Percentiles rank a stretch among this genome's conserved stretches.
These are phyloP conservation scores for Solanum ahanhuiri DNA, from an alignment of 257 asterid species.

Conservation along the genomic window DNA sequence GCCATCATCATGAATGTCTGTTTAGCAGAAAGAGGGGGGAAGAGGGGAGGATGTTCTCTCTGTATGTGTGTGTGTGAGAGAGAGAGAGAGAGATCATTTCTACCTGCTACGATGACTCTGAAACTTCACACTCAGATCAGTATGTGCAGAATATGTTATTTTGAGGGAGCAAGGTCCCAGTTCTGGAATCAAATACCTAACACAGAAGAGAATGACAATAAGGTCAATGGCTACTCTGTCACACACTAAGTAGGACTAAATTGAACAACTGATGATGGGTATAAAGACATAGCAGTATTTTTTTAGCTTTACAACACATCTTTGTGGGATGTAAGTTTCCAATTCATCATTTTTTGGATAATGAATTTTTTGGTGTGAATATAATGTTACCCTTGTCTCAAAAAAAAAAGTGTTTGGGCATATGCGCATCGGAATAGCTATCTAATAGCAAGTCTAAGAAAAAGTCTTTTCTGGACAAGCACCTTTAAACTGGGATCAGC, in stretches of 20 bases:
- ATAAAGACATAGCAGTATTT: neutral
- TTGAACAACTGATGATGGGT: neutral
- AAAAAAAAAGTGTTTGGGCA: neutral
- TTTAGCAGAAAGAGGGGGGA: neutral
- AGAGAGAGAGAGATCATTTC: neutral
- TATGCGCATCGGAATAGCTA: neutral
- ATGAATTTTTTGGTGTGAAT: neutral
- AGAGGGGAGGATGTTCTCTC: neutral
- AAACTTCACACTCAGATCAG: constrained; percentile 88
- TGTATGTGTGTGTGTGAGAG: no score
- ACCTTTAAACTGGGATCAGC: neutral
- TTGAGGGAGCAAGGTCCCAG: constrained; percentile 86
- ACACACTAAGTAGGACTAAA: neutral
- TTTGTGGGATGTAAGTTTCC: neutral
- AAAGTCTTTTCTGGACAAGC: neutral
- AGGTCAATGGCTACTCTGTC: neutral
- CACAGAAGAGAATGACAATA: neutral
- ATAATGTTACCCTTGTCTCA: neutral
- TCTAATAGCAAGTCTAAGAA: neutral
- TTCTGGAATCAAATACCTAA: constrained; percentile 84
- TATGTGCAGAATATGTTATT: constrained; percentile 91
- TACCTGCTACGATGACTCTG: constrained; percentile 90
- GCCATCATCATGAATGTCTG: neutral
- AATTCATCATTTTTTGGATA: neutral
- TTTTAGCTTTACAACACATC: neutral